Evolutionary conservation across 1,284 basidiomycete genomes (phyloP).

Genomic region (Ustilago loliicola): DNA sequence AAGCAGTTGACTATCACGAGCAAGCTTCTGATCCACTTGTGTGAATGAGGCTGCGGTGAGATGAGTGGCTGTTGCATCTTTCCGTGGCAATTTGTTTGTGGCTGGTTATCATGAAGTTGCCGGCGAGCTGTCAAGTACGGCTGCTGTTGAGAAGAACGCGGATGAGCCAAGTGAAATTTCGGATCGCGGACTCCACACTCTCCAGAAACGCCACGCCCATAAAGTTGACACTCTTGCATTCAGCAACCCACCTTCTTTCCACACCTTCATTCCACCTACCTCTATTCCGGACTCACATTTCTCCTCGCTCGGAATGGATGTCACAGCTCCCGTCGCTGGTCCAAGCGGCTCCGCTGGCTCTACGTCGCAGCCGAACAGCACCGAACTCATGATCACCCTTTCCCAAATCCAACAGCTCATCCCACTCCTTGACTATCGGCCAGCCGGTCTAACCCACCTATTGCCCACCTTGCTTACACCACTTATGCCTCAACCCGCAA

Average conservation of each 20-base stretch:
- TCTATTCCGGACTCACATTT: neutral
- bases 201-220: neutral
- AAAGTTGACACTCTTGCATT: neutral
- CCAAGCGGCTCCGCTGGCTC: neutral
- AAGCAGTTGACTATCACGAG: neutral
- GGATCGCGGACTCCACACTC: neutral
- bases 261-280: neutral
- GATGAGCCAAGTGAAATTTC: too few species aligned
- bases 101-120: neutral
- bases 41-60: neutral
- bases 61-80: neutral
- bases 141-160: neutral
- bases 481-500: conserved; percentile 12
- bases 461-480: conserved; percentile 33
- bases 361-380: conserved; percentile 22
- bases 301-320: conserved; percentile 3
- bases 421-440: conserved; percentile 47
- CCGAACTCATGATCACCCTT: conserved; percentile 50
- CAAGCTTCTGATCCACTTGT: neutral
- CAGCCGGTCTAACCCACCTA: conserved; percentile 38
- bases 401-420: conserved; percentile 52
- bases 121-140: neutral
- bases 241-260: conserved; percentile 1
- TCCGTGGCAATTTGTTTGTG: neutral
- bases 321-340: neutral